Conservation (phyloP, 345 rosid species). For the Rhodomyrtus tomentosa region DNA sequence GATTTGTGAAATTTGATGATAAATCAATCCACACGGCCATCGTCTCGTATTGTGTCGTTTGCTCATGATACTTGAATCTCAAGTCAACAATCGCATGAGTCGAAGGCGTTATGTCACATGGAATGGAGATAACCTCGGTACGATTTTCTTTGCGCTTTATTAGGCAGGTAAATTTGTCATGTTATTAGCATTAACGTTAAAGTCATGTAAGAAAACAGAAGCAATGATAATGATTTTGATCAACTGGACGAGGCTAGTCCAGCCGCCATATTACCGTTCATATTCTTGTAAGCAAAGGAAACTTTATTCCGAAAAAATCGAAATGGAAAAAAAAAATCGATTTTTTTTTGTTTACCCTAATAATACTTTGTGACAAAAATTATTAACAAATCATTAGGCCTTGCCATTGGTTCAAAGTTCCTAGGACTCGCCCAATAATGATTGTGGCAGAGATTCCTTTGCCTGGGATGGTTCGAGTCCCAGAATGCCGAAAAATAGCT, state of each 20-base stretch:
- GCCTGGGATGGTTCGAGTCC: no score
- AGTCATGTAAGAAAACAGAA: background rate
- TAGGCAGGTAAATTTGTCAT: background rate
- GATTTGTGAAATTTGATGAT: background rate
- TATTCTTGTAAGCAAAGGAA: background rate
- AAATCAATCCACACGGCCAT: background rate
- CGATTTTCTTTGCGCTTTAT: background rate
- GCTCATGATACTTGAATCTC: background rate
- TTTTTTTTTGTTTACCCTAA: background rate
- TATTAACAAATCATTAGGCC: background rate
- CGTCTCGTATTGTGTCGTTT: background rate
- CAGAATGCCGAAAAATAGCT: no score
- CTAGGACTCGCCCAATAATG: background rate
- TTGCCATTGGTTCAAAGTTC: background rate
- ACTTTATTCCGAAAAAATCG: background rate
- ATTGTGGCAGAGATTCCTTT: no score
- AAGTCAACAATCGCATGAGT: background rate
- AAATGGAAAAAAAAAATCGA: background rate
- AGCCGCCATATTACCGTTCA: background rate
- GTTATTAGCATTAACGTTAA: background rate
- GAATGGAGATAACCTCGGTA: background rate
- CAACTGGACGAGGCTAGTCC: background rate
- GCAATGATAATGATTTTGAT: background rate
- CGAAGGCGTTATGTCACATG: background rate
- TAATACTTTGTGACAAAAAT: background rate